phyloP scores from a whole-genome alignment of 2,329 filamentous ascomycete species.

The Trichoderma simmonsii region DNA sequence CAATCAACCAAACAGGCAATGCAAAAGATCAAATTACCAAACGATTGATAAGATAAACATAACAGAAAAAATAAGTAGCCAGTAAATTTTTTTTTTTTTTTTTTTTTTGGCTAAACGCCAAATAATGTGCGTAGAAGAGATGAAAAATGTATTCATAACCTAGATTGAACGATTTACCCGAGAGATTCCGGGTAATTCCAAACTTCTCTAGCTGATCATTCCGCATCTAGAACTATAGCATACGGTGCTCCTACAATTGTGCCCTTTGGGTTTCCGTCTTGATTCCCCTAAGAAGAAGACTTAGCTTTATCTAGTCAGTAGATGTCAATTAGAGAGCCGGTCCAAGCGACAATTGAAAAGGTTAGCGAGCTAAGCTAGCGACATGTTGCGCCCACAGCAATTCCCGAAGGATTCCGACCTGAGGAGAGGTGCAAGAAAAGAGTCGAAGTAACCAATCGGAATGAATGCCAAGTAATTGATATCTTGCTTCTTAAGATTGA shows the following conservation, averaged over 20 bases:
- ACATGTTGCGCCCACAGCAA: neutral
- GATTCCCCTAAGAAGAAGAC: neutral
- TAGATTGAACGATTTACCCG: neutral
- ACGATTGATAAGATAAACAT: neutral
- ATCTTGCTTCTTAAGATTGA: neutral
- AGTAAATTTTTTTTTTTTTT: too few species aligned
- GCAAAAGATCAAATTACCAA: neutral
- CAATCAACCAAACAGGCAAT: neutral
- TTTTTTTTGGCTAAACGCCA: neutral
- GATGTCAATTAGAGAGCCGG: neutral
- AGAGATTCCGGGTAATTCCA: neutral
- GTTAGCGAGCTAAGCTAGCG: neutral
- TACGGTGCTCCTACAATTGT: neutral
- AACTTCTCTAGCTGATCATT: neutral
- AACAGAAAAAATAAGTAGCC: neutral
- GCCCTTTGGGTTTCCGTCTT: neutral
- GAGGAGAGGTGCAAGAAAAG: neutral
- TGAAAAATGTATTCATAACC: neutral
- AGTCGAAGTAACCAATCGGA: neutral
- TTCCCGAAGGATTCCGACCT: neutral
- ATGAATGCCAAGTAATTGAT: neutral
- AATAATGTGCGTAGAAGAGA: neutral
- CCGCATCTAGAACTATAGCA: neutral
- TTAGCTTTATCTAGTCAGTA: neutral
- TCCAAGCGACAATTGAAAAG: neutral